Evolutionary conservation across 2,329 filamentous ascomycete genomes (phyloP).

Genomic region (Ophiostoma pallidulum): DNA sequence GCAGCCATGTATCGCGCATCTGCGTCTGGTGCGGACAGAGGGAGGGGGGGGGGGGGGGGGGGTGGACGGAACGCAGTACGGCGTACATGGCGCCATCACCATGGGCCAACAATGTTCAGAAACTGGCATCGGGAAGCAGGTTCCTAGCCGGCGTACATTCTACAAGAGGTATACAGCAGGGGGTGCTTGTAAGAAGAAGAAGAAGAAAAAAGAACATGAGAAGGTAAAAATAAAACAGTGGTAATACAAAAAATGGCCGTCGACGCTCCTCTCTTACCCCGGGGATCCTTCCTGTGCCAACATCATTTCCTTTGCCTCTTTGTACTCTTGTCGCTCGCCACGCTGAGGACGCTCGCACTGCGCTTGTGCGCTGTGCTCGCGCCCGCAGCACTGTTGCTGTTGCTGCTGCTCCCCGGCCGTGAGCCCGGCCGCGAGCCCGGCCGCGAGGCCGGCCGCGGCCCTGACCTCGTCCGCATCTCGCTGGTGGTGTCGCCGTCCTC

Average conservation of each 20-base stretch:
- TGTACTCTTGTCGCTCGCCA: conserved; percentile 52
- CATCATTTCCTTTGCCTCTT: conserved; percentile 48
- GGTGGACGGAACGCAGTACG: no score
- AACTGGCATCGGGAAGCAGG: no score
- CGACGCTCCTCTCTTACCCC: background rate
- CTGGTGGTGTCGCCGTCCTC: conserved; percentile 18
- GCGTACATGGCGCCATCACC: no score
- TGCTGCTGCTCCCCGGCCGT: conserved; percentile 32
- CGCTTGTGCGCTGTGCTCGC: conserved; percentile 50
- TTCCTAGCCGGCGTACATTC: no score
- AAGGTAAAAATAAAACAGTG: no score
- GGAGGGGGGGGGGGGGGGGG: no score
- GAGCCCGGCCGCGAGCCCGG: conserved; percentile 21
- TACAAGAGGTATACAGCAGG: no score
- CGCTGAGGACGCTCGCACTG: conserved; percentile 73
- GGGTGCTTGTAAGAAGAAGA: no score
- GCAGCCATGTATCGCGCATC: no score
- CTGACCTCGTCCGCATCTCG: conserved; percentile 21
- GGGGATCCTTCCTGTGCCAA: background rate
- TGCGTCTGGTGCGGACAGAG: no score
- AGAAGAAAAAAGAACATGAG: background rate
- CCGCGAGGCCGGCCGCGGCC: conserved; percentile 24
- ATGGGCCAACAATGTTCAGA: no score
- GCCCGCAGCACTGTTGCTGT: conserved; percentile 9
- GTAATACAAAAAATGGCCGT: background rate